phyloP scores from a whole-genome alignment of 108 stramenopile species.

The Skeletonema potamos region DNA sequence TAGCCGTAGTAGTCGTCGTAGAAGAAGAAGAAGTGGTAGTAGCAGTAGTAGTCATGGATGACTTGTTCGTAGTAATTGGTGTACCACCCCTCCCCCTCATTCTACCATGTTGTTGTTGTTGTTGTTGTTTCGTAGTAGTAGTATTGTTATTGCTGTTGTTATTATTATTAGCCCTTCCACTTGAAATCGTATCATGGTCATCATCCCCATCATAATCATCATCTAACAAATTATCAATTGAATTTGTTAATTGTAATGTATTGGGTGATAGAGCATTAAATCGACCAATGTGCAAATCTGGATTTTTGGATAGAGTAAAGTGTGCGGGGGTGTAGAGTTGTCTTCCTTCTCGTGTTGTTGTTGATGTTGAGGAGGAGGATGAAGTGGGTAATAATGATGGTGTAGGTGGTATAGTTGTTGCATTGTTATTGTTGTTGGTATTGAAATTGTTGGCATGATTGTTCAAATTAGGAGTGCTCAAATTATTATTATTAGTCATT shows the following conservation, averaged over 20 bases:
- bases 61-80: not conserved
- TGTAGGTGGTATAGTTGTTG: too few species aligned
- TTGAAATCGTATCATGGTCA: not conserved
- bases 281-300: slow-evolving; percentile 32
- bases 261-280: slow-evolving; percentile 68
- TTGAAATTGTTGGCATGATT: slow-evolving; percentile 6
- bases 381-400: too few species aligned
- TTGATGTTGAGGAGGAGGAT: too few species aligned
- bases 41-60: too few species aligned
- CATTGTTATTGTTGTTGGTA: not conserved
- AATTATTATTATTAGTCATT: not conserved
- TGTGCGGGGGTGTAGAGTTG: slow-evolving; percentile 48
- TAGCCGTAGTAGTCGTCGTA: too few species aligned
- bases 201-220: slow-evolving; percentile 63
- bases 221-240: slow-evolving; percentile 66
- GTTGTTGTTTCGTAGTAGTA: not conserved
- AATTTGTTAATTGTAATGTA: slow-evolving; percentile 71
- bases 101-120: not conserved
- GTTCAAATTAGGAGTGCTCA: not conserved
- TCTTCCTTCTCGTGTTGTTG: not conserved
- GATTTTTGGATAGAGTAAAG: slow-evolving; percentile 44
- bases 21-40: not conserved
- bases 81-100: not conserved
- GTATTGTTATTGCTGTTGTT: not conserved
- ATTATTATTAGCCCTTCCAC: not conserved